Base-by-base conservation (phyloP, 2,329 filamentous ascomycete genomes). In the Aspergillus aculeatinus region DNA sequence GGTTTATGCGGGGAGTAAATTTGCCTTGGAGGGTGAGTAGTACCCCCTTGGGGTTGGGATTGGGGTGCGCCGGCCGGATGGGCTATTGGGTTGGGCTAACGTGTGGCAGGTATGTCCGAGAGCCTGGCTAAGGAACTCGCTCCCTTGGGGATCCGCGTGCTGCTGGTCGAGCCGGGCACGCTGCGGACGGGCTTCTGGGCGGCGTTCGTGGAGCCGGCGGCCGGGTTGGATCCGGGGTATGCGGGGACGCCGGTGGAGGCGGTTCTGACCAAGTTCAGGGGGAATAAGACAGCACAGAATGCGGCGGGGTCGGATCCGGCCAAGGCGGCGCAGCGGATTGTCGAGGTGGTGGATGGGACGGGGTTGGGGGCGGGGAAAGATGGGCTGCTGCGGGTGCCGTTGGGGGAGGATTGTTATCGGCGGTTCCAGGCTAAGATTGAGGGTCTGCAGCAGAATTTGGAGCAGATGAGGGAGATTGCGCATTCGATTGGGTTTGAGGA, bases 391-490 rank as follows among this genome's bases (percentile, higher is more conserved):
- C 48, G 55, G 19, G 10, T 57, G 55, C 55, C 55, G 19, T 5
- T 57, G 31, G 55, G 55, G 21, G 29, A 48, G 31, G 55, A 57
- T 23, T 57, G 55, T 33, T 44, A 29, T n/a, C 55, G 19, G 0
- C 33, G 55, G 5, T 51, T 57, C 16, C 9, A 39, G 55, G 48
- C 47, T 2, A 57, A 57, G 23, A 1, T 57, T 21, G 55, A 57
- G 27, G 19, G 7, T 5, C 19, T 57, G 14, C 50, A 19, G 35
- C 29, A 51, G 19, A 42, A 51, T 21, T 23, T 57, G 48, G 55
- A 51, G 48, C 31, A 57, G 27, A 51, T 44, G 19, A 33, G 33
- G 55, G 55, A 57, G 31, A 39, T 57, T 31, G 55, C 55, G 4
- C 29, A 44, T 14, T 58, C 42, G 21, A 48, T 51, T 2, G 27